Evolutionary conservation across 352 stramenopile species (phyloP), one percentile per base, ranked within the genome.

Genomic region (Phytopythium mirpurense): DNA sequence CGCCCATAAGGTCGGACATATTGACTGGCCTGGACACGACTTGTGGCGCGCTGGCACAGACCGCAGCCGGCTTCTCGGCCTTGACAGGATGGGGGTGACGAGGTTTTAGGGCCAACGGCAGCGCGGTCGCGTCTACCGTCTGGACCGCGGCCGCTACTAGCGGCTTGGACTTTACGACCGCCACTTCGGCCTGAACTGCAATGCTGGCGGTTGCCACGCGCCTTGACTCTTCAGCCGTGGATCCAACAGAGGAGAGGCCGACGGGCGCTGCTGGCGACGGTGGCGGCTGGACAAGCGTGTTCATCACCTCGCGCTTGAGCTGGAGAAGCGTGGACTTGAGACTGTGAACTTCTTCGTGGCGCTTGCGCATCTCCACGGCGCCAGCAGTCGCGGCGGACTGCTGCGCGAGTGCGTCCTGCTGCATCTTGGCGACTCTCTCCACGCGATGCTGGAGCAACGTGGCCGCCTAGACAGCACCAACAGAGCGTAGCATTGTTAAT

Each of bases 321-420:
- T 71, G 54, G 37, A 75, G 35, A 18, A 81, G 56, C 37, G 76
- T 67, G 3, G 23, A 56, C 41, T 76, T 63, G 26, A 81, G 51
- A 9, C 44, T 26, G 42, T 73, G 59, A 0, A 81, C 47, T 48
- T 81, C 65, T n/a, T 59, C 27, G 24, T 62, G 55, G 26, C 53
- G 52, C 26, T 48, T 51, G 15, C 62, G 51, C 43, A 60, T 46
- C 37, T 59, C 29, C 14, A 26, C 18, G 41, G 38, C 24, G 37
- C 36, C 12, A 2, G 43, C 40, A 19, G 68, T 62, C 18, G 55
- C 35, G 11, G 35, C 32, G 1, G 56, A 36, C 7, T 31, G 46
- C 27, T 55, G 31, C 12, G 26, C 54, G 2, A 41, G 50, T 3
- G 40, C 51, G 2, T 56, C 54, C 29, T 69, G 34, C 56, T 67